Base-by-base conservation (phyloP, 2,329 filamentous ascomycete genomes). In the Pezicula radicicola region DNA sequence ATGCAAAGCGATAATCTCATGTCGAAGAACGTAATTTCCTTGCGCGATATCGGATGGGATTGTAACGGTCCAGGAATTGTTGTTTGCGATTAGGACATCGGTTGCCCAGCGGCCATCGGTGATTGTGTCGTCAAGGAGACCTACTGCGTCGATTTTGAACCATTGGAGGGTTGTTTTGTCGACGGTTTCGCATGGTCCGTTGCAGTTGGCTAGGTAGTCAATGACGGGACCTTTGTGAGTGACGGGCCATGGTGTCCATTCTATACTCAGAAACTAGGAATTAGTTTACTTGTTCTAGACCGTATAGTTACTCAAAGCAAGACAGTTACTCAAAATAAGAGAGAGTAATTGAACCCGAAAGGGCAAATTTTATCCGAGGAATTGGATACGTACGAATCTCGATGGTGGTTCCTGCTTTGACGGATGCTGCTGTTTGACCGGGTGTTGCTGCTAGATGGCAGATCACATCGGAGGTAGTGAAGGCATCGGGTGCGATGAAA, bases 231-330 rank as follows among this genome's bases (percentile, higher is more conserved):
- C 65, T 44, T 84, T 75, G 71, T 89, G 81, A 50, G 75, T 78
- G 9, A 78, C 72, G n/a, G 85, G 84, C 85, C 85, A 89, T 9
- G 57, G 54, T 52, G 75, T 80, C 85, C 85, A 88, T 60, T 81
- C 25, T 25, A 7, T 25, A 6, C 6, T 25, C 25, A 25, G 25
- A 25, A 25, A 25, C 25, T 4, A 25, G 5, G 6, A 25, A 3
- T 25, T 25, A 25, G 25, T 25, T 25, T 25, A 25, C 25, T 25
- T 7, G 6, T 25, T 25, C 25, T 6, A 25, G 25, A 25, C 6
- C 1, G 25, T 25, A 25, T 25, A 7, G 25, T 25, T 25, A 25
- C 25, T 25, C 25, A 25, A 25, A 25, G 6, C 25, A 25, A 7
- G 25, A 25, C 19, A 19, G 19, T 19, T 19, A 19, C 19, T 19